Conservation (phyloP, 2,329 filamentous ascomycete species). For the Chrysoporthe cubensis region DNA sequence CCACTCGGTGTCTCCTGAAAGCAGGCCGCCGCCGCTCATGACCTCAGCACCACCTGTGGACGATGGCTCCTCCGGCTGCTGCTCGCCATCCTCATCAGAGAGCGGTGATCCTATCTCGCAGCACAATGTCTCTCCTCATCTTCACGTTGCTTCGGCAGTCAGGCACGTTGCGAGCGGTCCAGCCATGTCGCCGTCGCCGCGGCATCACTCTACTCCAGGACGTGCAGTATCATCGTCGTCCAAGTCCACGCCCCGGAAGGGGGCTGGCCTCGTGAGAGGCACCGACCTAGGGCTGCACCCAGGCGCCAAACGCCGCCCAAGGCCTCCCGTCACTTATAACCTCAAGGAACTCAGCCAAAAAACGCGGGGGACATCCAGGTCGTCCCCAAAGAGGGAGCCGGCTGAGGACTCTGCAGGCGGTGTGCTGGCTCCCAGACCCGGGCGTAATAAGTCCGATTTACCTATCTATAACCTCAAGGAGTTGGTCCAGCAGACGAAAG, state of each 20-base stretch:
- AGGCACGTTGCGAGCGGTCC: neutral
- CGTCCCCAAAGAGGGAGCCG: neutral
- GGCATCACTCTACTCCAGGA: neutral
- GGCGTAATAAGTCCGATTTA: neutral
- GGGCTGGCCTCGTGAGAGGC: neutral
- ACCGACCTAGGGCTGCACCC: neutral
- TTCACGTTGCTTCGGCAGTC: too few relatives aligned
- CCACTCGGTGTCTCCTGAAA: neutral
- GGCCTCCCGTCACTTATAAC: constrained; percentile 16
- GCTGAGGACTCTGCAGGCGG: neutral
- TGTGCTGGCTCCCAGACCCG: neutral
- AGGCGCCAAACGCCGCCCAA: neutral
- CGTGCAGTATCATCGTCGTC: neutral
- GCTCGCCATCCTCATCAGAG: neutral
- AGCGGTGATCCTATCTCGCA: neutral
- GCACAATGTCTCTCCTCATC: neutral
- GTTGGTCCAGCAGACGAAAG: neutral
- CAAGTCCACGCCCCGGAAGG: neutral
- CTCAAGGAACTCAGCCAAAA: constrained; percentile 13
- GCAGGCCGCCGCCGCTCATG: neutral
- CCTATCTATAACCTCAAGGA: constrained; percentile 1
- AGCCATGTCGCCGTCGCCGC: neutral
- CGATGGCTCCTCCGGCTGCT: neutral
- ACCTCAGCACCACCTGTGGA: neutral
- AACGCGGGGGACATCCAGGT: neutral